Percentiles rank a stretch among this genome's conserved stretches.
Evolutionary conservation across 1,284 basidiomycete genomes (phyloP).

Genomic region (Pholiota adiposa): DNA sequence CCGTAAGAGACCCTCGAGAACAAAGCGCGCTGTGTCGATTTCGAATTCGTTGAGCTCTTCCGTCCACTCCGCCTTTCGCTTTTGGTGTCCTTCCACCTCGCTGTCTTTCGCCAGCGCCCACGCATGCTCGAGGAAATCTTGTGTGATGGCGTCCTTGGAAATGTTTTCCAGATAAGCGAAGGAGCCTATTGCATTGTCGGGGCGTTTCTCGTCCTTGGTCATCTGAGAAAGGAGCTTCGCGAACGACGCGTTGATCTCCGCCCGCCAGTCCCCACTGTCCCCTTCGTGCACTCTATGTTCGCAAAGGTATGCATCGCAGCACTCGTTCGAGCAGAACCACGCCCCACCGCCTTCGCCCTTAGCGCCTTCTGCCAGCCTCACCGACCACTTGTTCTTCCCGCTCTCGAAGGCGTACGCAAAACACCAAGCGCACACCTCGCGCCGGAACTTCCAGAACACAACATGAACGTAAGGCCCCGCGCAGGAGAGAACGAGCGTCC

Average conservation of each 20-base stretch:
- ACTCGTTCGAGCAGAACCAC: slow-evolving; percentile 59
- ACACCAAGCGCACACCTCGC: slow-evolving; percentile 67
- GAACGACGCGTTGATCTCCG: slow-evolving; percentile 35
- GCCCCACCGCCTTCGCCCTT: slow-evolving; percentile 18
- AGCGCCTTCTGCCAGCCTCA: slow-evolving; percentile 27
- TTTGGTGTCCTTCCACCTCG: slow-evolving; percentile 26
- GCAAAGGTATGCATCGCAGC: slow-evolving; percentile 49
- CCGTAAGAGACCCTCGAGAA: slow-evolving; percentile 49
- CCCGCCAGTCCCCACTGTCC: slow-evolving; percentile 35
- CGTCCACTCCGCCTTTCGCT: slow-evolving; percentile 13
- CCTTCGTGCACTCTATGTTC: slow-evolving; percentile 37
- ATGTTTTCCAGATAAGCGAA: slow-evolving; percentile 22
- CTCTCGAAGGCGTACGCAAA: slow-evolving; percentile 61
- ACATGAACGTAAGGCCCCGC: slow-evolving; percentile 50
- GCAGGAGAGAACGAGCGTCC: slow-evolving; percentile 46
- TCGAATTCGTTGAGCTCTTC: slow-evolving; percentile 50
- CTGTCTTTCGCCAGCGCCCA: slow-evolving; percentile 26
- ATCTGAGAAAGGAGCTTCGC: slow-evolving; percentile 23
- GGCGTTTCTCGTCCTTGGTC: slow-evolving; percentile 16
- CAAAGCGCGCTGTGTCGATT: slow-evolving; percentile 54
- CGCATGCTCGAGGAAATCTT: slow-evolving; percentile 20
- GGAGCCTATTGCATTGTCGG: not conserved
- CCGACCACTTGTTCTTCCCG: slow-evolving; percentile 45
- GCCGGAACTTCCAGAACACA: slow-evolving; percentile 58
- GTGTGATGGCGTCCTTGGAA: slow-evolving; percentile 18